Evolutionary conservation across 257 asterid genomes (phyloP), one percentile per base, ranked within the genome.

Genomic region (Capsicum rhomboideum): DNA sequence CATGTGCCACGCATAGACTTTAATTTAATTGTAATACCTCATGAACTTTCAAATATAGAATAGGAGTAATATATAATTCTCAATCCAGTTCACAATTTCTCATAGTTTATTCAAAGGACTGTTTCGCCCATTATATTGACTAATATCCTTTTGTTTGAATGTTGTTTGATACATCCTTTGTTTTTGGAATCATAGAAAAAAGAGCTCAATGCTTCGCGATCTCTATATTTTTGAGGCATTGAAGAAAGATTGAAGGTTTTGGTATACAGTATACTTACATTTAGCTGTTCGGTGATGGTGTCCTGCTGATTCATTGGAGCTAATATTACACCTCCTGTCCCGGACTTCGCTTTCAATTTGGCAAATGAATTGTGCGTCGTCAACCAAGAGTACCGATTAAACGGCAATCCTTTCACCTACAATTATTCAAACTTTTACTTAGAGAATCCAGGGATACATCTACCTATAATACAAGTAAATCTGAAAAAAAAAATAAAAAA

Each of bases 331-430:
- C 91, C 82, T 34, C 98, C 97, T 0, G 97, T 93, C 37, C 93
- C 88, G n/a, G 98, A 96, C 80, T 58, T 91, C 53, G 85, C 91
- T 66, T 96, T 96, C 86, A 92, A 50, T 91, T 86, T 92, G 21
- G 98, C 98, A 44, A 91, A 93, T 37, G 99, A 85, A 74, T 93
- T 94, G 91, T 93, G 99, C 40, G 98, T 92, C 4, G 97, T 96
- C 80, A 96, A 86, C 98, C 99, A 96, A 12, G 98, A 80, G 85
- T 96, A 96, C 50, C 98, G 90, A 89, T 94, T 93, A 80, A 89
- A 92, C 84, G 99, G 99, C 92, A 96, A 83, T 56, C 94, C 94
- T 82, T 87, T 90, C 90, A 91, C 95, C 99, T 95, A 69, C 59
- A 82, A 85, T 78, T 18, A 84, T 7, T 49, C 14, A 82, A 59